Evolutionary conservation across 2,329 filamentous ascomycete genomes (phyloP).

Genomic region (Colletotrichum cordylinicola): DNA sequence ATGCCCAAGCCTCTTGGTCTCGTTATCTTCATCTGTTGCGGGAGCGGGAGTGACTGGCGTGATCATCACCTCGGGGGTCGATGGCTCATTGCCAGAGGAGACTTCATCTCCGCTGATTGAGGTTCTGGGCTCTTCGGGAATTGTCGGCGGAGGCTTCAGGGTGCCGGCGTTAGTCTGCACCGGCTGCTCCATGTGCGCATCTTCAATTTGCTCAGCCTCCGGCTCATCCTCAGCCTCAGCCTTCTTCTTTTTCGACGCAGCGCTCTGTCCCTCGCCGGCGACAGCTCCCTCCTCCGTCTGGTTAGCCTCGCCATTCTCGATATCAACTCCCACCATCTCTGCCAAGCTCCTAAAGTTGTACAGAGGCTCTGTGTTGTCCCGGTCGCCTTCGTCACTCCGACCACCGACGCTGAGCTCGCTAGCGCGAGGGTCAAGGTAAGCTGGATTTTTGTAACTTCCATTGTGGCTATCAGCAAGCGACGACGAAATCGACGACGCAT

Average conservation of each 20-base stretch:
- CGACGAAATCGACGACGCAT: conserved; percentile 82
- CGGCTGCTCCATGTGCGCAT: conserved; percentile 24
- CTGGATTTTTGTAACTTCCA: conserved; percentile 52
- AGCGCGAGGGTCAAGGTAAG: conserved; percentile 50
- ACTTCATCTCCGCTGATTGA: conserved; percentile 2
- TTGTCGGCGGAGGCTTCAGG: conserved; percentile 9
- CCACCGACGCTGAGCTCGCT: conserved; percentile 59
- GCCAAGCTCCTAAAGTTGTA: conserved; percentile 92
- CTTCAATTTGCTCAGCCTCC: conserved; percentile 39
- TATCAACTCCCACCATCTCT: conserved; percentile 76
- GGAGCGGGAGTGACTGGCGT: conserved; percentile 55
- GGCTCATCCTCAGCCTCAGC: conserved; percentile 39
- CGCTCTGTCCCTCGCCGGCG: conserved; percentile 27
- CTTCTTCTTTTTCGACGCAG: conserved; percentile 25
- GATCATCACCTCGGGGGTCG: conserved; percentile 51
- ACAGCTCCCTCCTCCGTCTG: conserved; percentile 30
- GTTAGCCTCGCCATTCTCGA: conserved; percentile 53
- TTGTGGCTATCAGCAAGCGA: conserved; percentile 73
- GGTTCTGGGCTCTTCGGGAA: conserved; percentile 33
- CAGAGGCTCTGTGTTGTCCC: conserved; percentile 73
- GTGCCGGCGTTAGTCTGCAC: conserved; percentile 23
- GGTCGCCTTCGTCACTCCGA: conserved; percentile 54
- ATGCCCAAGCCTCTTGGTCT: conserved; percentile 50
- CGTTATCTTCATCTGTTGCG: conserved; percentile 34
- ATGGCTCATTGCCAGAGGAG: conserved; percentile 20